Evolutionary conservation across 352 stramenopile genomes (phyloP), one percentile per base, ranked within the genome.

Genomic region (Phytophthora crassamura): DNA sequence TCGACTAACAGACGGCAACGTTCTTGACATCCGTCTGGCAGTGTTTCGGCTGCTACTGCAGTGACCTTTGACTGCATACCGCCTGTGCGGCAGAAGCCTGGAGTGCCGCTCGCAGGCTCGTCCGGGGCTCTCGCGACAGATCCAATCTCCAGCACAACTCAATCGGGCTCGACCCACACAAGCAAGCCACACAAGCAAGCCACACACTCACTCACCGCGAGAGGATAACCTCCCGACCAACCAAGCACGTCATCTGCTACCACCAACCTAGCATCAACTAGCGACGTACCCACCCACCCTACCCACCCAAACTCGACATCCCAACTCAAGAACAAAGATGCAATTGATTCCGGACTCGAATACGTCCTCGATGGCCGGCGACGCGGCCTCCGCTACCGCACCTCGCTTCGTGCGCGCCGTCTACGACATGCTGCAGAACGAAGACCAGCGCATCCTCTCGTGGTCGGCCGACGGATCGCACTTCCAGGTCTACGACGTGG

Each of bases 401-500:
- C 66, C 78, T 39, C 80, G 68, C 15, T 90, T 90, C 58, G 71
- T 90, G 4, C 69, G 66, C 34, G 62, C 72, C 35, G 53, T 88
- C 36, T 75, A 77, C 69, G 67, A 85, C 64, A 90, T 88, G 67
- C 77, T 89, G 16, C 69, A 86, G 16, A 57, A 78, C 20, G 80
- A 89, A 74, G 77, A 70, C 61, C 51, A 71, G 32, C 50, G 59
- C 40, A 82, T 87, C 54, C 39, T 88, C 2, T 65, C 66, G 20
- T 88, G 79, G 79, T 80, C 76, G 18, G 47, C 47, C 22, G 64
- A 86, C 49, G 82, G 82, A 57, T 51, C 86, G 43, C 79, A 84
- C 14, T 97, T 97, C 50, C 73, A 91, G 57, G 91, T 97, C 64
- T 83, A 86, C 64, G 75, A 95, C 69, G 75, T 88, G 41, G 76